Percentiles rank a stretch among this genome's conserved stretches.
phyloP scores from a whole-genome alignment of 345 rosid species.

The Geranium rotundifolium region DNA sequence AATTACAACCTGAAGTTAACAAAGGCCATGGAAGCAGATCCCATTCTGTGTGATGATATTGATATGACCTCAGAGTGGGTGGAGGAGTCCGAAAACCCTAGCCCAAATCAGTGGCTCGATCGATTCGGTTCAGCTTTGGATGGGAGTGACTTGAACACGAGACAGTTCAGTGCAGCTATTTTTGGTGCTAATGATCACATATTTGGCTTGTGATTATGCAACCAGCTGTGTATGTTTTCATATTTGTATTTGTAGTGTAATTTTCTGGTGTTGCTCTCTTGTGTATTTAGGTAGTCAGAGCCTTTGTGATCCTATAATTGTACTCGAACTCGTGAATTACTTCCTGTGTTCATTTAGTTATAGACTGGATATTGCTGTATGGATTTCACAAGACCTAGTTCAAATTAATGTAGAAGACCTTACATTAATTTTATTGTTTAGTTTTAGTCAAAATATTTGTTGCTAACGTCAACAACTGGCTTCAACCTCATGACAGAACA shows the following conservation, averaged over 20 bases:
- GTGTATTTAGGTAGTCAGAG: too few relatives aligned
- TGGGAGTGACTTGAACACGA: slow-evolving; percentile 69
- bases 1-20: slow-evolving; percentile 63
- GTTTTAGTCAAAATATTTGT: too few relatives aligned
- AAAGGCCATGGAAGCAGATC: slow-evolving; percentile 40
- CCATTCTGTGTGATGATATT: slow-evolving; percentile 55
- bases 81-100: slow-evolving; percentile 59
- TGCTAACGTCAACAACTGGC: too few relatives aligned
- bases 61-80: slow-evolving; percentile 97
- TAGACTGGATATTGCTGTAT: too few relatives aligned
- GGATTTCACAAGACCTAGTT: too few relatives aligned
- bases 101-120: slow-evolving; percentile 80
- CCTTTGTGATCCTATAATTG: too few relatives aligned
- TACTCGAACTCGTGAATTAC: too few relatives aligned
- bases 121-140: slow-evolving; percentile 67
- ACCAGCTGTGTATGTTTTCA: background rate
- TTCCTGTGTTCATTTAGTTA: too few relatives aligned
- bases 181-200: slow-evolving; percentile 49
- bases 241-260: background rate
- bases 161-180: slow-evolving; percentile 59
- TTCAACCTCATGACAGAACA: too few relatives aligned
- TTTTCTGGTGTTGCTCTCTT: background rate
- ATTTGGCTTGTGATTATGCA: slow-evolving; percentile 45
- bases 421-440: too few relatives aligned
- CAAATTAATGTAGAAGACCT: too few relatives aligned